A percentile compares a stretch with the other conserved stretches of the same genome.
These are phyloP conservation scores for Venturia oleaginea DNA, from an alignment of 2,329 filamentous ascomycete species.

Conservation along the genomic window DNA sequence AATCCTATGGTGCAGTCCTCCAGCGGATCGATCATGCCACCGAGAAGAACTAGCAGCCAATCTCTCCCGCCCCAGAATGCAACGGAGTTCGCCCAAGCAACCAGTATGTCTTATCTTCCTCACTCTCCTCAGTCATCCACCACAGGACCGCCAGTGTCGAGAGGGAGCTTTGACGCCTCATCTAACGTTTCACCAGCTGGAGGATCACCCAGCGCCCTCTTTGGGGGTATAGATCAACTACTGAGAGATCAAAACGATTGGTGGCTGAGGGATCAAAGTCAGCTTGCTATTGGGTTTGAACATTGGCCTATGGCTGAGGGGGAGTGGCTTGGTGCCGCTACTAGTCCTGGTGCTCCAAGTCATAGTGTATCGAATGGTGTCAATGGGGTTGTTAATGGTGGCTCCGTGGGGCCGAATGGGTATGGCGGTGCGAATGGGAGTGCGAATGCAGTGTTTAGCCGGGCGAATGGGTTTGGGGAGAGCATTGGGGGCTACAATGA, in stretches of 20 bases:
- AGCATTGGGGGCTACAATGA: conserved; percentile 27
- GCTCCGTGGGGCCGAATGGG: conserved; percentile 15
- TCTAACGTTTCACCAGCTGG: conserved; percentile 19
- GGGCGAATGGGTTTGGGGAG: conserved; percentile 11
- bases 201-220: conserved; percentile 42
- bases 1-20: conserved; percentile 14
- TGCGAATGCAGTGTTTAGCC: conserved; percentile 19
- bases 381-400: conserved; percentile 10
- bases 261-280: conserved; percentile 54
- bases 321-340: conserved; percentile 4
- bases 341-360: conserved; percentile 15
- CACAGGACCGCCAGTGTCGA: conserved; percentile 14
- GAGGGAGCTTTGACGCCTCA: conserved; percentile 19
- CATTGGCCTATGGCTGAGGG: conserved; percentile 40
- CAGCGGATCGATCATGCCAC: neutral
- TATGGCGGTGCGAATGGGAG: conserved; percentile 18
- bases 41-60: conserved; percentile 10
- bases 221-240: conserved; percentile 51
- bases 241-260: conserved; percentile 54
- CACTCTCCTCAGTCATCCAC: conserved; percentile 6
- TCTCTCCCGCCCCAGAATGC: conserved; percentile 21
- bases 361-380: neutral
- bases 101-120: conserved; percentile 18
- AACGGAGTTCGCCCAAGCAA: conserved; percentile 19
- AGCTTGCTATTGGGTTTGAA: conserved; percentile 51